Conservation (phyloP, 129 eudicot species). For the Centaurea solstitialis region DNA sequence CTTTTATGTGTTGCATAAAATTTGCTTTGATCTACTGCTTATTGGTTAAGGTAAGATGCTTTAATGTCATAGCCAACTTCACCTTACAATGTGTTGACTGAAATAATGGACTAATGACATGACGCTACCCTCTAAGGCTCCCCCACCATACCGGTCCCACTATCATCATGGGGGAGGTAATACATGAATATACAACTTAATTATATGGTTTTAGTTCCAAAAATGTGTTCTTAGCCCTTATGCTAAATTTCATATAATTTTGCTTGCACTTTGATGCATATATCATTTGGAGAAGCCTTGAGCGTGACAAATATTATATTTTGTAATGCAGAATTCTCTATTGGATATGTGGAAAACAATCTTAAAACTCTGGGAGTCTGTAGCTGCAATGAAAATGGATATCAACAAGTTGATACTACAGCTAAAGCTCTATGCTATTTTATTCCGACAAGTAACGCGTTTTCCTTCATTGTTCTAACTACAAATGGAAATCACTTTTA, state of each 20-base stretch:
- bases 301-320: not conserved
- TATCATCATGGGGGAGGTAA: too few relatives aligned
- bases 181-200: conserved; percentile 5
- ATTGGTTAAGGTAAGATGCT: not conserved
- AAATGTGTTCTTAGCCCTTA: not conserved
- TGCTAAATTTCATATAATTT: not conserved
- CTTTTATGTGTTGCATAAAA: not conserved
- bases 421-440: conserved; percentile 58
- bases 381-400: conserved; percentile 48
- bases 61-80: not conserved
- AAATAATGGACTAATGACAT: not conserved
- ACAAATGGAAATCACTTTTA: not conserved
- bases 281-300: not conserved
- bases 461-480: not conserved
- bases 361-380: conserved; percentile 52
- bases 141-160: too few relatives aligned
- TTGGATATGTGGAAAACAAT: conserved; percentile 56
- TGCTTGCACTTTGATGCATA: not conserved
- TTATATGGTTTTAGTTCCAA: not conserved
- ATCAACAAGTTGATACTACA: conserved; percentile 53
- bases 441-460: conserved; percentile 66
- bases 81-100: not conserved
- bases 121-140: not conserved
- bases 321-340: conserved; percentile 57
- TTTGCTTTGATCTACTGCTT: not conserved